Percentiles rank a stretch among this genome's conserved stretches.
These are phyloP conservation scores for Curvularia lunata DNA, from an alignment of 2,329 filamentous ascomycete species.

Conservation along the genomic window DNA sequence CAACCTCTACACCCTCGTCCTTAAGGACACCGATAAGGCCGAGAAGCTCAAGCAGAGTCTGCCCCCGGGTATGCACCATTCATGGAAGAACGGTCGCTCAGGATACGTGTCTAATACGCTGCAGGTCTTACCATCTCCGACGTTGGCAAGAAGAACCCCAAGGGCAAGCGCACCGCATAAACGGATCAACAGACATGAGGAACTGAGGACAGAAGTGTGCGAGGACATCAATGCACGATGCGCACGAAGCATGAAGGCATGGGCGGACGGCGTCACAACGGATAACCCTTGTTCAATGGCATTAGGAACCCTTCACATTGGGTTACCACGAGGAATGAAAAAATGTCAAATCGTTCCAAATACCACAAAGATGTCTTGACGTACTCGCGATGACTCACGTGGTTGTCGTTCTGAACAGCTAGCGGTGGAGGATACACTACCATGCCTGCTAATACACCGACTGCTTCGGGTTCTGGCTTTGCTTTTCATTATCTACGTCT, in stretches of 20 bases:
- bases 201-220: slow-evolving; percentile 17
- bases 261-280: slow-evolving; percentile 41
- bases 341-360: slow-evolving; percentile 34
- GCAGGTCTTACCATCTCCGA: slow-evolving; percentile 65
- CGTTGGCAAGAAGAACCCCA: slow-evolving; percentile 68
- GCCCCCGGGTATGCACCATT: slow-evolving; percentile 78
- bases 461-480: slow-evolving; percentile 16
- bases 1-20: slow-evolving; percentile 96
- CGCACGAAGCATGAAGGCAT: slow-evolving; percentile 33
- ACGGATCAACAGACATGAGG: slow-evolving; percentile 15
- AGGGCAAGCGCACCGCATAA: slow-evolving; percentile 56
- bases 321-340: slow-evolving; percentile 40
- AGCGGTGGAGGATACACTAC: neutral
- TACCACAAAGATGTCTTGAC: slow-evolving; percentile 7
- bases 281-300: slow-evolving; percentile 43
- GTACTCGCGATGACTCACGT: slow-evolving; percentile 1
- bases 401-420: slow-evolving; percentile 8
- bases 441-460: slow-evolving; percentile 14
- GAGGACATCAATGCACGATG: slow-evolving; percentile 16
- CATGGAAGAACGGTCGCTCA: neutral
- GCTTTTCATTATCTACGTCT: slow-evolving; percentile 47
- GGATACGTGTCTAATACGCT: slow-evolving; percentile 14
- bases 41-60: slow-evolving; percentile 99
- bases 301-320: slow-evolving; percentile 34
- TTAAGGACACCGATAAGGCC: slow-evolving; percentile 99